Evolutionary conservation across 2,329 filamentous ascomycete species (phyloP).

Genomic region (Aureobasidium sp.): DNA sequence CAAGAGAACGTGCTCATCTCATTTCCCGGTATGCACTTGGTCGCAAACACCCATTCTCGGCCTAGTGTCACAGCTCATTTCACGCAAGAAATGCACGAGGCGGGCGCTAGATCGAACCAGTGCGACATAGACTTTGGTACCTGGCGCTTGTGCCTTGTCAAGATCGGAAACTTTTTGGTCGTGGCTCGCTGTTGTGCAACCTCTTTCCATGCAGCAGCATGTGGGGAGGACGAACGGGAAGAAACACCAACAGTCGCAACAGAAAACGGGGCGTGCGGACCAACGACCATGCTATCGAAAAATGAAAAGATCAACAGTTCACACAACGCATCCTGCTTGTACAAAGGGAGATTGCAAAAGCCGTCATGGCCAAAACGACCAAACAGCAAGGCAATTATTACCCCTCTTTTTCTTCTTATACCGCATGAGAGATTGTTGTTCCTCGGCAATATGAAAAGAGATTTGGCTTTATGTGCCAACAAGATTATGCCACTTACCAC

Average conservation of each 20-base stretch:
- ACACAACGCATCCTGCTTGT: not conserved
- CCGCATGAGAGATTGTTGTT: not conserved
- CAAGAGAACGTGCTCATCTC: slow-evolving; percentile 11
- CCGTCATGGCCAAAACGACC: not conserved
- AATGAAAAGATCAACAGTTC: slow-evolving; percentile 10
- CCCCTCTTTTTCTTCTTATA: not conserved
- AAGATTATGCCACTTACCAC: slow-evolving; percentile 10
- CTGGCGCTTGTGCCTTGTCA: slow-evolving; percentile 11
- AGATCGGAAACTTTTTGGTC: slow-evolving; percentile 1
- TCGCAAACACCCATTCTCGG: slow-evolving; percentile 11
- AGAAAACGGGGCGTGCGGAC: not conserved
- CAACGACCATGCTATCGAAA: slow-evolving; percentile 8
- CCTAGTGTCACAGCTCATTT: slow-evolving; percentile 10
- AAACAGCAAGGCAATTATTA: not conserved
- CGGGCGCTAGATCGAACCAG: slow-evolving; percentile 6
- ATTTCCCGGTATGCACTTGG: slow-evolving; percentile 14
- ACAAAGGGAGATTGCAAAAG: not conserved
- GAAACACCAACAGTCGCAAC: not conserved
- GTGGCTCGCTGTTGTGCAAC: not conserved
- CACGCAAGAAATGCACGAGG: not conserved
- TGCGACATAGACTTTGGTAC: slow-evolving; percentile 14
- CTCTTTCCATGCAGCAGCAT: not conserved
- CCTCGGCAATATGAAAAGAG: not conserved
- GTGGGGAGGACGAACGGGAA: not conserved
- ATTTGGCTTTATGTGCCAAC: not conserved